A percentile compares a stretch with the other conserved stretches of the same genome.
Evolutionary conservation across 352 stramenopile genomes (phyloP).

Genomic region (Pythium oligandrum): DNA sequence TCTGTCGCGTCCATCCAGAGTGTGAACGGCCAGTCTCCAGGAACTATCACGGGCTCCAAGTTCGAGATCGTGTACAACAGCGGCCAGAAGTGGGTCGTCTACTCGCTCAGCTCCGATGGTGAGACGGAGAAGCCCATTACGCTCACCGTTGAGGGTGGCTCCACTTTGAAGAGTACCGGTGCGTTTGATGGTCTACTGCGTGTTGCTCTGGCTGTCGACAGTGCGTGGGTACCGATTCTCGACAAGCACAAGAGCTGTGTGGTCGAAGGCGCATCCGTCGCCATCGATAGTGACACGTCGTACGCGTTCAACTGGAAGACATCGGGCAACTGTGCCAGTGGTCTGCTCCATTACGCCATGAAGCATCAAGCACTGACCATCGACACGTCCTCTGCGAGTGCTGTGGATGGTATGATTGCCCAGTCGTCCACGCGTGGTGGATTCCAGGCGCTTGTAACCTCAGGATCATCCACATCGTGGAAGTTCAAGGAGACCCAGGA

Average conservation of each 20-base stretch:
- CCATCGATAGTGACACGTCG: slow-evolving; percentile 34
- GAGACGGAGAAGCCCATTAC: slow-evolving; percentile 34
- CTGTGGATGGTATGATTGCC: slow-evolving; percentile 31
- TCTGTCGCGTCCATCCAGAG: slow-evolving; percentile 33
- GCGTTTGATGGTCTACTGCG: slow-evolving; percentile 46
- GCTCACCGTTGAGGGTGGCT: slow-evolving; percentile 29
- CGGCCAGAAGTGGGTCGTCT: slow-evolving; percentile 57
- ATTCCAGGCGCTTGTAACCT: slow-evolving; percentile 35
- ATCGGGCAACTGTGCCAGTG: slow-evolving; percentile 38
- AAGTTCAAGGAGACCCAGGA: slow-evolving; percentile 38
- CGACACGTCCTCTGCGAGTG: slow-evolving; percentile 19
- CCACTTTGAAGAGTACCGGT: slow-evolving; percentile 24
- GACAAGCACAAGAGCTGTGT: slow-evolving; percentile 52
- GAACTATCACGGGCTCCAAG: slow-evolving; percentile 27
- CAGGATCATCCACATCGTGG: slow-evolving; percentile 20
- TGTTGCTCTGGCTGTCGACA: slow-evolving; percentile 33
- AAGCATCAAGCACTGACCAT: slow-evolving; percentile 45
- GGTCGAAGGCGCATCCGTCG: slow-evolving; percentile 32
- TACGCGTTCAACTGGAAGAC: slow-evolving; percentile 62
- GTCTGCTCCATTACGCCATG: slow-evolving; percentile 57
- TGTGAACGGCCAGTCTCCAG: slow-evolving; percentile 32
- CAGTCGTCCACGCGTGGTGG: slow-evolving; percentile 54
- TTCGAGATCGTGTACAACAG: slow-evolving; percentile 51
- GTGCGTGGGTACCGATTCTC: slow-evolving; percentile 28
- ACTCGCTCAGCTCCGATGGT: slow-evolving; percentile 38